Percentiles rank a stretch among this genome's conserved stretches.
Conservation (phyloP, 1,284 basidiomycete genomes). For the Clitocybe nebularis region DNA sequence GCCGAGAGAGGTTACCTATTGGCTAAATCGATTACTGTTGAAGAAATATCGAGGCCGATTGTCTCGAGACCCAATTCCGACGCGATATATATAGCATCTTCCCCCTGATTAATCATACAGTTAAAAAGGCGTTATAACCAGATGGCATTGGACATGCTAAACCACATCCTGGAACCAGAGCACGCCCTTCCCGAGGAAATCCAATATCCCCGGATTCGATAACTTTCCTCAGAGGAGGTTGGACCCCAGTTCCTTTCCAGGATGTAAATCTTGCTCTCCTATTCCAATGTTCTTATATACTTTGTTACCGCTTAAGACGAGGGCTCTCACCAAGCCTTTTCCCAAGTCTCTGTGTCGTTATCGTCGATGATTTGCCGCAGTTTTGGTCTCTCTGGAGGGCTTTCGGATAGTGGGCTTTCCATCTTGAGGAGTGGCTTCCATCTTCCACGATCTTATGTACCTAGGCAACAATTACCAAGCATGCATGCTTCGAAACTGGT, state of each 20-base stretch:
- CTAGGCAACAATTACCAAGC: too few species aligned
- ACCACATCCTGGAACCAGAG: constrained; percentile 73
- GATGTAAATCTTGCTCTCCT: constrained; percentile 60
- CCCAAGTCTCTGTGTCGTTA: constrained; percentile 10
- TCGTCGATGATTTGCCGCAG: neutral
- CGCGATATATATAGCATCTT: neutral
- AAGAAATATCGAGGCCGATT: neutral
- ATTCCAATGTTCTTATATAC: neutral
- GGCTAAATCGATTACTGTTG: neutral
- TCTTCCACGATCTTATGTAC: too few species aligned
- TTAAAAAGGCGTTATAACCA: too few species aligned
- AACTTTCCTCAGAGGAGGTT: constrained; percentile 54
- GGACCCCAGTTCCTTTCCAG: constrained; percentile 57
- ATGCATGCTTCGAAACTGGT: too few species aligned
- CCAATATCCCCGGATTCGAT: constrained; percentile 43
- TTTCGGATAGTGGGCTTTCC: too few species aligned
- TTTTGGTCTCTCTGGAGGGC: too few species aligned
- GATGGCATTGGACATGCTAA: constrained; percentile 45
- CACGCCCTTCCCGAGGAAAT: constrained; percentile 50
- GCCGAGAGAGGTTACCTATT: too few species aligned
- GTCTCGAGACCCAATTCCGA: neutral
- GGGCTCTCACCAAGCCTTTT: constrained; percentile 10
- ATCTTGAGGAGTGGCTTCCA: too few species aligned
- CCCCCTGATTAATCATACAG: too few species aligned
- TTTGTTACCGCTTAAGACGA: neutral